Percentiles rank a stretch among this genome's conserved stretches.
Conservation (phyloP, 1,139 yeast genomes). For the Pichia sp. region DNA sequence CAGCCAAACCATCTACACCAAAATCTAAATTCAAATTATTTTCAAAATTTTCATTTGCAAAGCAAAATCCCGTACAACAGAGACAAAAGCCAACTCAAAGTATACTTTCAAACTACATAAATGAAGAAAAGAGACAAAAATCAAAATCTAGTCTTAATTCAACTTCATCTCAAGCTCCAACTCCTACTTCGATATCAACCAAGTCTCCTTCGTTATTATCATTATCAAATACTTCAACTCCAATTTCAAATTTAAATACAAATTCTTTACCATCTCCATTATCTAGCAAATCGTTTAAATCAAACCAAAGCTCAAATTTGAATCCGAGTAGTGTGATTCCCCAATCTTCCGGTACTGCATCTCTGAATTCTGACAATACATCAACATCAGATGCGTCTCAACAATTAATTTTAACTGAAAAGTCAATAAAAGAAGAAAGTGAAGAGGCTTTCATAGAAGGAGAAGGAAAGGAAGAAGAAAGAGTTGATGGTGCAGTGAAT, state of each 20-base stretch:
- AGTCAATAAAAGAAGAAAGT: background rate
- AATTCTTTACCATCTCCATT: background rate
- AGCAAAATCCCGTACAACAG: slow-evolving; percentile 13
- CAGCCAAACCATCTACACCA: background rate
- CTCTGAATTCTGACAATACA: background rate
- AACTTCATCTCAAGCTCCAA: background rate
- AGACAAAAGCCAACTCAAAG: slow-evolving; percentile 12
- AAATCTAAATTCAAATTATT: slow-evolving; percentile 11
- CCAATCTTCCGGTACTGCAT: background rate
- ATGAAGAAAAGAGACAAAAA: slow-evolving; percentile 11
- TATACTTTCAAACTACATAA: slow-evolving; percentile 18
- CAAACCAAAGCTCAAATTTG: background rate
- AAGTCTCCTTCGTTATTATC: background rate
- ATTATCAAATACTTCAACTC: background rate
- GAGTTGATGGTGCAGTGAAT: background rate
- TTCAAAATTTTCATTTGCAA: slow-evolving; percentile 21
- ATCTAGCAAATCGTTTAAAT: background rate
- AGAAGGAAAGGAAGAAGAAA: background rate
- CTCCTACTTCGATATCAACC: background rate
- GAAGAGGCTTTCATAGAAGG: background rate
- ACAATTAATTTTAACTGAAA: background rate
- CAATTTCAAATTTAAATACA: background rate
- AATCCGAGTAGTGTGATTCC: background rate
- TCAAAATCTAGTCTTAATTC: background rate
- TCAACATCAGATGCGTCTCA: no score